These are phyloP conservation scores for Pythium folliculosum DNA, from an alignment of 352 stramenopile genomes.

Conservation along the genomic window DNA sequence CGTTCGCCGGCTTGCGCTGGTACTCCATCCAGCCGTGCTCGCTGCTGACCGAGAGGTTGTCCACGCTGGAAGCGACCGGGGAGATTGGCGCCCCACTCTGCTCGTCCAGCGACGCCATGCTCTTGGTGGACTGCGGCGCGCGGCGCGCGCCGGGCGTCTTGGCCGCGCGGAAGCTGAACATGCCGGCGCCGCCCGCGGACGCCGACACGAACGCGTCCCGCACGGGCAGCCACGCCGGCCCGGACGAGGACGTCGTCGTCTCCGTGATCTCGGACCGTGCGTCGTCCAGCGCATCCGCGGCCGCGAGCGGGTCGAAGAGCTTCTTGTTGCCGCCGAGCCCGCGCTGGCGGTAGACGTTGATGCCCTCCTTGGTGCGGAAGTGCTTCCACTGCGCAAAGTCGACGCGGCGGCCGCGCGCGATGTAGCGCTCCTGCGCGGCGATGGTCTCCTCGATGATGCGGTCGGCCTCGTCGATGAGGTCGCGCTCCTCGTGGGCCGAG, in stretches of 20 bases:
- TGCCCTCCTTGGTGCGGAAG: constrained; percentile 49
- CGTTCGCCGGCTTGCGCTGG: constrained; percentile 23
- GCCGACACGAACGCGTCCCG: background rate
- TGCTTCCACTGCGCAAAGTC: constrained; percentile 51
- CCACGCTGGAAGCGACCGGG: constrained; percentile 1
- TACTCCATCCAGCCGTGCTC: constrained; percentile 27
- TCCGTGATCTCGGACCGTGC: background rate
- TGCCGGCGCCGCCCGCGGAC: background rate
- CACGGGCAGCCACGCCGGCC: constrained; percentile 6
- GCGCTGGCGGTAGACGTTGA: constrained; percentile 60
- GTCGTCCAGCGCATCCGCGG: background rate
- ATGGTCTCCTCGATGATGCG: constrained; percentile 60
- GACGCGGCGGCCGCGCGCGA: constrained; percentile 39
- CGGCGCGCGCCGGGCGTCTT: constrained; percentile 10
- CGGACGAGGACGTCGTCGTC: background rate
- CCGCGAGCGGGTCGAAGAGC: constrained; percentile 16
- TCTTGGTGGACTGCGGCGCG: constrained; percentile 20
- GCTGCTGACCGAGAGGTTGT: constrained; percentile 6
- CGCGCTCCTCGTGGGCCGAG: constrained; percentile 36
- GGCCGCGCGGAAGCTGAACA: constrained; percentile 15
- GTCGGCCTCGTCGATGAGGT: constrained; percentile 49
- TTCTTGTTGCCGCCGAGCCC: constrained; percentile 19
- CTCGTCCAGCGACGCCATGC: constrained; percentile 13
- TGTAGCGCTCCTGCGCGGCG: constrained; percentile 51
- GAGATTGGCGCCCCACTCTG: background rate